Base-by-base conservation (phyloP, 2,329 filamentous ascomycete species). In the Fusarium paranaense region DNA sequence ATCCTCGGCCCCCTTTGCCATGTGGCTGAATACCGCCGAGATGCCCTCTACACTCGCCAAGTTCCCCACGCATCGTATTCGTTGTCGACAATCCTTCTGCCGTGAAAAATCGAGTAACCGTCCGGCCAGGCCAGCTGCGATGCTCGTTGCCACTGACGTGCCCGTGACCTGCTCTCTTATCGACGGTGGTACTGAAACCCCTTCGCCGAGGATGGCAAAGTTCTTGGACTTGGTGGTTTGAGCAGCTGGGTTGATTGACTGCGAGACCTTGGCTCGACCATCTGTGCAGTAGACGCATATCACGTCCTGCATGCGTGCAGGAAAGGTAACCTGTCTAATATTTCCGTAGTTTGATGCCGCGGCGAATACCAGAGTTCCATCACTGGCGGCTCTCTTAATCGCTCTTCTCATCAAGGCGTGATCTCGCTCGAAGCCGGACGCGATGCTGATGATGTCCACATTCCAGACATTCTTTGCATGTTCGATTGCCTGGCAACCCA, bases 331-430 rank as follows among this genome's bases (percentile, higher is more conserved):
- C 4, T 69, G 57, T 14, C 62, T 22, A 5, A 71, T 59, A 7
- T 71, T 71, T 4, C 66, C 69, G 30, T 66, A 68, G 47, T 69
- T 71, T 6, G 69, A 66, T 22, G 69, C 66, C 10, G 69, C 69
- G 1, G 69, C 66, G 22, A 71, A 71, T 0, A 69, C 30, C 0
- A 71, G 13, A 11, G 38, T 62, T 0, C 62, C 62, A 35, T 66
- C 66, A 18, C 42, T 62, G 3, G 57, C 22, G 11, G 42, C 69
- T 42, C 18, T 32, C 3, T 69, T 63, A 18, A 71, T 71, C 0
- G 58, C 66, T 32, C n/a, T 42, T 18, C 62, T 27, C 62, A 69
- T 62, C 2, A 14, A 1, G 5, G 20, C 18, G 14, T 71, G 62
- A 0, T 65, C 62, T 47, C 16, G 8, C 16, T 71, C 62, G 20